Evolutionary conservation across 140 eudicot genomes (phyloP).

Genomic region (Erigeron philadelphicus): DNA sequence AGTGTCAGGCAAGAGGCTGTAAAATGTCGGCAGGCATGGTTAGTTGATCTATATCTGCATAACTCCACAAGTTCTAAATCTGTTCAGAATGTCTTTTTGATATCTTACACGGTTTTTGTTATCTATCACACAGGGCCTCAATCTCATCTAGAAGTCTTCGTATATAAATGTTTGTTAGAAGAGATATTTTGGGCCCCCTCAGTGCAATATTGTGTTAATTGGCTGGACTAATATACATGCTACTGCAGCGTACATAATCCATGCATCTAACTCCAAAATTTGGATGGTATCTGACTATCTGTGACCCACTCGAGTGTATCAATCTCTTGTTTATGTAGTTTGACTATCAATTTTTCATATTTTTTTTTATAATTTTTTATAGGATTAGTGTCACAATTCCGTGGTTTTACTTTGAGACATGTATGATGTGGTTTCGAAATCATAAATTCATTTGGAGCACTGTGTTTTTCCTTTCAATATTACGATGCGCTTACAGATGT

Average conservation of each 20-base stretch:
- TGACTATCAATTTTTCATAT: neutral
- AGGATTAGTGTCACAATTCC: neutral
- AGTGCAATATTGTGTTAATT: constrained; percentile 10
- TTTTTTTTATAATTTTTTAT: neutral
- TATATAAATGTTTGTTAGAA: constrained; percentile 14
- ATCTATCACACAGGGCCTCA: constrained; percentile 48
- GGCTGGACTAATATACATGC: neutral
- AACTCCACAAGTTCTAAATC: neutral
- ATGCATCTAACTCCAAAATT: constrained; percentile 9
- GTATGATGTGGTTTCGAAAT: constrained; percentile 1
- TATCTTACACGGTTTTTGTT: neutral
- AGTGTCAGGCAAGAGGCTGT: constrained; percentile 93
- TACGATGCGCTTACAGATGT: neutral
- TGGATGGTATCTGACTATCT: constrained; percentile 3
- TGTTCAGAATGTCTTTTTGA: neutral
- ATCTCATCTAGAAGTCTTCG: constrained; percentile 50
- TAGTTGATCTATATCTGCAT: constrained; percentile 16
- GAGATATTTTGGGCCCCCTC: constrained; percentile 2
- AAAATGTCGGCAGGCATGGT: constrained; percentile 92
- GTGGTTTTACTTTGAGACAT: neutral
- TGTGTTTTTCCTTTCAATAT: neutral
- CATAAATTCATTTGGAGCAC: neutral
- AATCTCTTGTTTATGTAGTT: constrained; percentile 9
- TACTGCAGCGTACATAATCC: constrained; percentile 25
- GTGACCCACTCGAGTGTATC: constrained; percentile 3